Conservation (phyloP, 176 grass and related monocot genomes). For the Zoysia japonica region DNA sequence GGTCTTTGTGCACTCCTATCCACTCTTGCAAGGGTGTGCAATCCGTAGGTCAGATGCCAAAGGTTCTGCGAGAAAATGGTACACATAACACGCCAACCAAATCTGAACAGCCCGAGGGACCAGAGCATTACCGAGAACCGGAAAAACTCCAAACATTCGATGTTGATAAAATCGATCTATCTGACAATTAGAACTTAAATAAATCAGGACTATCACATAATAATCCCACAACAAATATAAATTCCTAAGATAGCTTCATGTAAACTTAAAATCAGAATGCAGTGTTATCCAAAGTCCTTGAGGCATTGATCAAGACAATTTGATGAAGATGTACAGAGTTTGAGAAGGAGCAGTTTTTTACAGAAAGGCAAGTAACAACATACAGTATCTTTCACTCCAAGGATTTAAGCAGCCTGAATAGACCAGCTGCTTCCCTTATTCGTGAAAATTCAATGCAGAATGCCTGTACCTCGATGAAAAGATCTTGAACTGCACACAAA, state of each 20-base stretch:
- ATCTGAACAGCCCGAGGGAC: conserved; percentile 31
- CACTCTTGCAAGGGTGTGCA: conserved; percentile 23
- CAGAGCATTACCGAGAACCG: conserved; percentile 40
- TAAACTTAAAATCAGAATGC: conserved; percentile 22
- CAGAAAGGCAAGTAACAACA: conserved; percentile 45
- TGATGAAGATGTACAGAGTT: conserved; percentile 41
- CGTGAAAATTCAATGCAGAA: conserved; percentile 99
- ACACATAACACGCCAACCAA: background rate
- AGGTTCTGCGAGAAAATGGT: conserved; percentile 19
- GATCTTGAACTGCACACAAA: conserved; percentile 85
- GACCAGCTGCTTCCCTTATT: conserved; percentile 96
- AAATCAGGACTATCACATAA: conserved; percentile 36
- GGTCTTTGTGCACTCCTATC: conserved; percentile 20
- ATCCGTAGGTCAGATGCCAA: background rate
- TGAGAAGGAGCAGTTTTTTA: conserved; percentile 25
- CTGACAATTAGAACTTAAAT: conserved; percentile 42
- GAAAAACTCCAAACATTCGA: conserved; percentile 33
- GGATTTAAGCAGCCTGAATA: conserved; percentile 94
- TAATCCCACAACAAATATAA: conserved; percentile 24
- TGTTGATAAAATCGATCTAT: conserved; percentile 34
- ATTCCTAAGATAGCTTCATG: conserved; percentile 5
- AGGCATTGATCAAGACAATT: conserved; percentile 19
- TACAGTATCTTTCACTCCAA: conserved; percentile 78
- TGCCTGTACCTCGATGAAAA: conserved; percentile 98
- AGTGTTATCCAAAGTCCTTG: background rate